phyloP scores from a whole-genome alignment of 495 filamentous ascomycete species.

The Aspergillus mulundensis region DNA sequence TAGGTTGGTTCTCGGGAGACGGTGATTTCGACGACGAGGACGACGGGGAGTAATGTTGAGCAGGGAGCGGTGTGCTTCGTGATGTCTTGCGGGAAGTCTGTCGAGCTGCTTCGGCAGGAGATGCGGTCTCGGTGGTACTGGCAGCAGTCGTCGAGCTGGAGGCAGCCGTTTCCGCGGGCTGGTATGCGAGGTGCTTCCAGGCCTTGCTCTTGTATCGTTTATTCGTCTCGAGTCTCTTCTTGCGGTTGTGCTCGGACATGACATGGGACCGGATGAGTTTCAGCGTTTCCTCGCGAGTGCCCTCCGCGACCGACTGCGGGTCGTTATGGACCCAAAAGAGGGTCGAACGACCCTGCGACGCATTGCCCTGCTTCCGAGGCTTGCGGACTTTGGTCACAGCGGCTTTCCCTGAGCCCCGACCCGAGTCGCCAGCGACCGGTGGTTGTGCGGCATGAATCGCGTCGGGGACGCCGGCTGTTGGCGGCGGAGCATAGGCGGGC shows the following conservation, averaged over 20 bases:
- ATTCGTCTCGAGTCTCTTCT: conserved; percentile 43
- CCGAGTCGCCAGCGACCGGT: conserved; percentile 8
- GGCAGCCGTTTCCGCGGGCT: conserved; percentile 29
- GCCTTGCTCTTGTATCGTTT: conserved; percentile 43
- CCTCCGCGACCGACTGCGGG: conserved; percentile 35
- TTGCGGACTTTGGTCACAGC: conserved; percentile 35
- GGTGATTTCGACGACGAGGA: conserved; percentile 7
- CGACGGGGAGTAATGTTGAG: background rate
- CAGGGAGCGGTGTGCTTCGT: background rate
- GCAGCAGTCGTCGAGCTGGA: conserved; percentile 19
- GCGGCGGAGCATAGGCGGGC: conserved; percentile 11
- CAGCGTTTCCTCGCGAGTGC: conserved; percentile 42
- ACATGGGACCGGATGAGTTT: conserved; percentile 50
- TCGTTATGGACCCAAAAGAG: conserved; percentile 48
- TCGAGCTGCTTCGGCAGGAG: background rate
- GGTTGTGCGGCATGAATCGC: conserved; percentile 2
- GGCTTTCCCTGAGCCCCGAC: conserved; percentile 23
- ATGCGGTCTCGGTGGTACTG: conserved; percentile 8
- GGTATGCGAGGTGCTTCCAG: conserved; percentile 42
- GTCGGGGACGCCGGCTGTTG: background rate
- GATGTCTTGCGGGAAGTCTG: background rate
- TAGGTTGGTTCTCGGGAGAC: conserved; percentile 14
- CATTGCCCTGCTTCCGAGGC: conserved; percentile 37
- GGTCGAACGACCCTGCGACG: conserved; percentile 33
- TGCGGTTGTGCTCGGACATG: conserved; percentile 50